These are phyloP conservation scores for Asterochloris sp. DNA, from an alignment of 139 green algal species.

Conservation along the genomic window DNA sequence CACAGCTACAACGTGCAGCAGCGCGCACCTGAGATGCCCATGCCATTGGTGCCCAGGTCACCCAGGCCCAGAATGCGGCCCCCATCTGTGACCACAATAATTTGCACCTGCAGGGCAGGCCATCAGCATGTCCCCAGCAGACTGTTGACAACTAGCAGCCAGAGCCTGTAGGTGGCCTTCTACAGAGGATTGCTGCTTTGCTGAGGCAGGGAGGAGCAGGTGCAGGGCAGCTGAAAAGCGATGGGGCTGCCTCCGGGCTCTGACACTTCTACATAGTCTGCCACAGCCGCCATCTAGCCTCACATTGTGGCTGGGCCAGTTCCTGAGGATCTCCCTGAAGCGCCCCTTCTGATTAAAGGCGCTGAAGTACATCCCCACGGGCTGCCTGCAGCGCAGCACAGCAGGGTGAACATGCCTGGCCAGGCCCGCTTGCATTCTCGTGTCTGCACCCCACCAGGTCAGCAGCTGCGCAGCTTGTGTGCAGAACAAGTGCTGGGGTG, in stretches of 20 bases:
- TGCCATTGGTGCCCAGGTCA: conserved; percentile 56
- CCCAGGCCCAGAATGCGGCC: conserved; percentile 68
- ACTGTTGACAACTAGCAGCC: too few species aligned
- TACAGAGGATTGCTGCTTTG: too few species aligned
- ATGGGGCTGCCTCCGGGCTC: too few species aligned
- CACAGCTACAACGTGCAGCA: background rate
- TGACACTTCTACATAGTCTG: too few species aligned
- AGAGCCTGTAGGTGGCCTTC: too few species aligned
- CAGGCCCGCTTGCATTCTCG: too few species aligned
- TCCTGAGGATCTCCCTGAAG: conserved; percentile 39
- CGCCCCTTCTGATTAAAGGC: conserved; percentile 40
- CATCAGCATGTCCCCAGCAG: conserved; percentile 9
- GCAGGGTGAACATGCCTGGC: background rate
- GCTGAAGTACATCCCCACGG: conserved; percentile 55
- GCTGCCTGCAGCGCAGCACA: conserved; percentile 12
- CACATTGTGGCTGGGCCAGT: conserved; percentile 4
- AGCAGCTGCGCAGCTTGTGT: too few species aligned
- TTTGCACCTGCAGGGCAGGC: conserved; percentile 46
- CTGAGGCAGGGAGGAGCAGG: too few species aligned
- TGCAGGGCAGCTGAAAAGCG: too few species aligned
- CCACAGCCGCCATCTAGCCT: too few species aligned
- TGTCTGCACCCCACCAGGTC: too few species aligned
- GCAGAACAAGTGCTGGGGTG: too few species aligned
- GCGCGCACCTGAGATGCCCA: conserved; percentile 54
- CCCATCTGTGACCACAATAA: conserved; percentile 63